phyloP scores from a whole-genome alignment of 1,284 basidiomycete genomes.

The Veloporphyrellus conicus region DNA sequence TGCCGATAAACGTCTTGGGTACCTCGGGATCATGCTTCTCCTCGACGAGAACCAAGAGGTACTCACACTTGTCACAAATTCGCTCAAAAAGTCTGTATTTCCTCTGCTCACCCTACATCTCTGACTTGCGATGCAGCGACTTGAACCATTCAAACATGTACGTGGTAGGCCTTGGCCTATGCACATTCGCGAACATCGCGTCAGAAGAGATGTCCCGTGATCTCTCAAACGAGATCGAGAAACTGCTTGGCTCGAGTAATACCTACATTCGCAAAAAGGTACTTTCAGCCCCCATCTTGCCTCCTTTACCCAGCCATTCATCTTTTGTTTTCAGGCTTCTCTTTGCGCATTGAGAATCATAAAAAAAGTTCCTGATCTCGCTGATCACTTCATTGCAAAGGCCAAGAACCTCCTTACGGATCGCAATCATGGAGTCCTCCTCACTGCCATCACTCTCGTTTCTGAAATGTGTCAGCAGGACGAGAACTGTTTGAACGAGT shows the following conservation, averaged over 20 bases:
- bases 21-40: slow-evolving; percentile 96
- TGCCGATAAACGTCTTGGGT: slow-evolving; percentile 94
- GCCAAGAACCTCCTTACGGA: slow-evolving; percentile 91
- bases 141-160: slow-evolving; percentile 99
- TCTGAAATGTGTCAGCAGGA: slow-evolving; percentile 92
- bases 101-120: slow-evolving; percentile 11
- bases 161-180: slow-evolving; percentile 93
- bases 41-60: slow-evolving; percentile 99
- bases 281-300: slow-evolving; percentile 13
- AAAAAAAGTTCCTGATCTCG: slow-evolving; percentile 93
- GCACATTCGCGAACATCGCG: slow-evolving; percentile 98
- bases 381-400: slow-evolving; percentile 88
- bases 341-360: slow-evolving; percentile 96
- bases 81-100: slow-evolving; percentile 85
- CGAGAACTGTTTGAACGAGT: slow-evolving; percentile 71
- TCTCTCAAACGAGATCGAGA: slow-evolving; percentile 95
- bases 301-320: slow-evolving; percentile 5
- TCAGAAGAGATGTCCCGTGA: slow-evolving; percentile 99
- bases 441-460: slow-evolving; percentile 91
- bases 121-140: slow-evolving; percentile 57
- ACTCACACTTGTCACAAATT: slow-evolving; percentile 95
- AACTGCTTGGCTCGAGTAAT: slow-evolving; percentile 94
- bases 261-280: slow-evolving; percentile 99
- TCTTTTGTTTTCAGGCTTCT: slow-evolving; percentile 62
- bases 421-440: slow-evolving; percentile 93